Evolutionary conservation across 352 stramenopile species (phyloP), one percentile per base, ranked within the genome.

Genomic region (Hyaloperonospora arabidopsidis): DNA sequence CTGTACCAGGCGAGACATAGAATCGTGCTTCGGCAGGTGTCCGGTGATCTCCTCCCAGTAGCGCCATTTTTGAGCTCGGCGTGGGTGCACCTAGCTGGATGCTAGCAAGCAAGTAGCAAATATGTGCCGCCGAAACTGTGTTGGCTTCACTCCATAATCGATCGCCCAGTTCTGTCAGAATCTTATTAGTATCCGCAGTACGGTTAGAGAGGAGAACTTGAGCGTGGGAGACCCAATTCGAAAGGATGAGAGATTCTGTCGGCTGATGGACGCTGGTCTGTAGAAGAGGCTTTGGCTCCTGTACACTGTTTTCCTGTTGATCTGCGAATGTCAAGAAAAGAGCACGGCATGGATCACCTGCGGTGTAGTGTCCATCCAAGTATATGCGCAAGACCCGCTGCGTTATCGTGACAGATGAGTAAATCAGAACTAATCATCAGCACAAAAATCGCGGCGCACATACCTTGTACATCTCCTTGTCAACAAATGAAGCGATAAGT

Each of bases 401-500:
- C 2, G 57, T 14, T 48, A 54, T 19, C 18, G 22, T 8, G 36
- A 58, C 35, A 52, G 13, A 47, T 14, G 21, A 12, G 21, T 35
- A 40, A 39, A 22, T 36, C n/a, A 34, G n/a, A 28, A 19, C 45
- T 62, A 34, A 57, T 22, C 18, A 28, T 29, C 19, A n/a, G 35
- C 18, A 22, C 36, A 38, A 11, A 39, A 15, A 40, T 40, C 25
- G 28, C n/a, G 13, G 17, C 23, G 23, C 45, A 57, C 55, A 41
- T 52, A 79, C 75, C 64, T 80, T 89, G 68, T 93, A 95, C 54
- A 89, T 76, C 38, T 91, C 82, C 22, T 88, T 89, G 57, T 87
- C 81, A 0, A 81, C 89, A 58, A 89, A 90, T 6, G 80, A 91
- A 23, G 76, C 82, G 40, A 95, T 87, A 1, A 95, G 65, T 71